Evolutionary conservation across 306 rosid genomes (phyloP), one percentile per base, ranked within the genome.

Genomic region (Fagus crenata): DNA sequence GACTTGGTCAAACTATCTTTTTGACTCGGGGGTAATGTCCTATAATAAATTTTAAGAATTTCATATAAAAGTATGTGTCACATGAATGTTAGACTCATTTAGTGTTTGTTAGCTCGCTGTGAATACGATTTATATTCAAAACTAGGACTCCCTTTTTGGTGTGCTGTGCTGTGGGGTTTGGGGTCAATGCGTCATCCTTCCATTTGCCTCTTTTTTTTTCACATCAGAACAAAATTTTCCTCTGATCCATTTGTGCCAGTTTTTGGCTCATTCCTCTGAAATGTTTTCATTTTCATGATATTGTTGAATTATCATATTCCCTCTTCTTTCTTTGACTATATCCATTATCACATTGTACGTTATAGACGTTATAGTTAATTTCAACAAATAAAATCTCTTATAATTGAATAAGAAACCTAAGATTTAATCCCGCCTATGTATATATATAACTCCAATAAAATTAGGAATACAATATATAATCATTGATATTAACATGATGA

Each of bases 1-100:
- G 79, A 82, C 72, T 73, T 49, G 55, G 79, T 82, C 85, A 77
- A 77, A 73, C 15, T 0, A 65, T 72, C 71, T 69, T 58, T 77
- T 77, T 82, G 82, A 77, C 85, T 17, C 49, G 13, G 81, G 28
- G 28, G 28, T 22, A 22, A 22, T 22, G 28, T 22, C 28, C 28
- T 22, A 22, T 22, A 46, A 15, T 32, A 11, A 8, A 15, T 13
- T 22, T 58, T 7, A 28, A 58, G 35, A 22, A 46, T 7, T 7
- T 3, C 3, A 28, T 1, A 7, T 58, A 6, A 58, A 58, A 58
- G 64, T 58, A 1, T 2, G 63, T 3, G 39, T 3, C 39, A 13
- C 67, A 3, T 4, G 13, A 60, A 60, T 12, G 42, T 14, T 39
- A 39, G 53, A 63, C 9, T 18, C 41, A 28, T 7, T 40, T 43